A percentile compares a stretch with the other conserved stretches of the same genome.
These are phyloP conservation scores for Fusarium guadeloupense DNA, from an alignment of 2,329 filamentous ascomycete species.

Conservation along the genomic window DNA sequence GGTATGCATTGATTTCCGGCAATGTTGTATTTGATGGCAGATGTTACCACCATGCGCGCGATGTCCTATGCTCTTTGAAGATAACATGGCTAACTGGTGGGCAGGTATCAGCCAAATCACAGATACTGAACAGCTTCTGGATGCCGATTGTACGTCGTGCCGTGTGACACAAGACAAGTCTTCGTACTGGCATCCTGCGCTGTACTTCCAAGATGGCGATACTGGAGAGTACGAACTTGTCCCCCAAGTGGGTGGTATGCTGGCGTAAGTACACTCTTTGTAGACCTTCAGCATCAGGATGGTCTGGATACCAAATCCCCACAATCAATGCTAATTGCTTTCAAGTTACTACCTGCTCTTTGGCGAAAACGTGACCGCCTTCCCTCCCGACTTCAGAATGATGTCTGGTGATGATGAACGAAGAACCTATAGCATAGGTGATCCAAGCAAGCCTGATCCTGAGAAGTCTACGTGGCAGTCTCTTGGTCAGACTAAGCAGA, in stretches of 20 bases:
- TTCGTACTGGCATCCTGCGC: constrained; percentile 83
- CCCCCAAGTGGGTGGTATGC: constrained; percentile 80
- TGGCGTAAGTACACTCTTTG: constrained; percentile 70
- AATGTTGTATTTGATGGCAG: neutral
- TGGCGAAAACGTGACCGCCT: constrained; percentile 71
- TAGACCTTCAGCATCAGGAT: neutral
- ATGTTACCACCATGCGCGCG: neutral
- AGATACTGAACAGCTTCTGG: constrained; percentile 64
- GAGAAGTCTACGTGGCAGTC: constrained; percentile 75
- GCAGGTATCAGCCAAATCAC: constrained; percentile 72
- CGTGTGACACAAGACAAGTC: constrained; percentile 83
- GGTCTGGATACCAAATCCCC: neutral
- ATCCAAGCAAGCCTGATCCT: constrained; percentile 71
- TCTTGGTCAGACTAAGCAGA: constrained; percentile 71
- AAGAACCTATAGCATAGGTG: constrained; percentile 74
- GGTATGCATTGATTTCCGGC: constrained; percentile 63
- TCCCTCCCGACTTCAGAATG: constrained; percentile 83
- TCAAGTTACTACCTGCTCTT: constrained; percentile 85
- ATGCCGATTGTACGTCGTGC: constrained; percentile 80
- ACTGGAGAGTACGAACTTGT: constrained; percentile 76
- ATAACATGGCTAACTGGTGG: constrained; percentile 26
- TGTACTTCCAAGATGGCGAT: constrained; percentile 76
- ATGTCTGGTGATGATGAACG: constrained; percentile 76
- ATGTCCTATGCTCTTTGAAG: too few species aligned
- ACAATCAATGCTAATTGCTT: constrained; percentile 6